Base-by-base conservation (phyloP, 176 grass and related monocot genomes). In the Phoenix dactylifera region DNA sequence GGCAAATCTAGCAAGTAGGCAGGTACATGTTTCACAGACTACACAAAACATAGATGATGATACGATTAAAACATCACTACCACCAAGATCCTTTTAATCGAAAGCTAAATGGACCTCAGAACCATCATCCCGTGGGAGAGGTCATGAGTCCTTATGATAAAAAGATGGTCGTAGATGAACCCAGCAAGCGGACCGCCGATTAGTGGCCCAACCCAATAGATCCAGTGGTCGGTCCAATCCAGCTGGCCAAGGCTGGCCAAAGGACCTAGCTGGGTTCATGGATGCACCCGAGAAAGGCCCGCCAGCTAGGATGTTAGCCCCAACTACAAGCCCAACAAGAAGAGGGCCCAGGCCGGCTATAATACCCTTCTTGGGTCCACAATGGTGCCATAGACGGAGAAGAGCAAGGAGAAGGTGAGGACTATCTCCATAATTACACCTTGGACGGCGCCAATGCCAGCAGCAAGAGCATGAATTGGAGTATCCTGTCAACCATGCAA, bases 391-490 rank as follows among this genome's bases (percentile, higher is more conserved):
- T 90, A 90, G 17, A 90, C 80, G 0, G 80, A 22, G 91, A 96
- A 96, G 61, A 90, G 86, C 49, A 90, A 75, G 30, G 86, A 88
- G 74, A 96, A 96, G 26, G 92, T 96, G 80, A 96, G 77, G 26
- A 88, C 77, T 6, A 28, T 70, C 73, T 96, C 91, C 91, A 89
- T 82, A 17, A 77, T 18, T 24, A 87, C 77, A 4, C 83, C 91
- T 50, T 76, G 83, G 1, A 76, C 5, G 6, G 77, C 67, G 22
- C 58, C 72, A 6, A 90, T 77, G 5, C 92, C 83, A 0, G 26
- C 35, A 0, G 69, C 77, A 15, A 87, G 77, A 10, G 78, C 59
- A 75, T 96, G 92, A 58, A 90, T 80, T 3, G 92, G 91, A 14
- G 66, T 60, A 16, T 57, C 18, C 93, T 98, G 87, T 50, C 22